phyloP scores from a whole-genome alignment of 345 rosid species.

The Adansonia digitata region DNA sequence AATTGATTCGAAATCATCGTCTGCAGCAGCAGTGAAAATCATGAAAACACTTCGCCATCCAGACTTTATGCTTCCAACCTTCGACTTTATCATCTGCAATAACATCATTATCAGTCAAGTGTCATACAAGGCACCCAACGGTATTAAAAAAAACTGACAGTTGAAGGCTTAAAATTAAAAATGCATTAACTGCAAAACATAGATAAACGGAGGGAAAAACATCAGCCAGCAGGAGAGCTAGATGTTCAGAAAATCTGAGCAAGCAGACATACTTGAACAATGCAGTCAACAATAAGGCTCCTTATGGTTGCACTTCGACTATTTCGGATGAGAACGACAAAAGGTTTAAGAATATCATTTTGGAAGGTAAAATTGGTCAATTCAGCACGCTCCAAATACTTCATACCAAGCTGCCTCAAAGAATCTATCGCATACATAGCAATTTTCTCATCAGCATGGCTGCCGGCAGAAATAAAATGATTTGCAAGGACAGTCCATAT shows the following conservation, averaged over 20 bases:
- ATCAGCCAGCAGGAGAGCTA: not conserved
- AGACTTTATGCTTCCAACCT: conserved; percentile 71
- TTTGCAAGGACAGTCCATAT: conserved; percentile 75
- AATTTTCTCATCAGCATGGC: conserved; percentile 72
- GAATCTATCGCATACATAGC: conserved; percentile 80
- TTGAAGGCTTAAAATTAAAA: not conserved
- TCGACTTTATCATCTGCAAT: conserved; percentile 70
- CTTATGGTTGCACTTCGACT: conserved; percentile 59
- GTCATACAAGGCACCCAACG: not conserved
- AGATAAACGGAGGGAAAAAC: not conserved
- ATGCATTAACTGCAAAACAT: not conserved
- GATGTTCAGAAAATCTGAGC: conserved; percentile 13
- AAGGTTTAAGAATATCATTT: conserved; percentile 78
- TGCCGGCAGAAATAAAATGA: conserved; percentile 78
- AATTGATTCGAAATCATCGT: conserved; percentile 73
- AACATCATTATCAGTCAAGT: conserved; percentile 6
- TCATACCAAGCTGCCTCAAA: conserved; percentile 70
- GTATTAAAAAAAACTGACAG: not conserved
- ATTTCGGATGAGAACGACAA: conserved; percentile 69
- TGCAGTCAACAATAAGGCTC: conserved; percentile 70
- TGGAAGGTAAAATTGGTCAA: conserved; percentile 72
- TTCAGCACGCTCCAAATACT: conserved; percentile 73
- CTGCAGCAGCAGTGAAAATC: conserved; percentile 89
- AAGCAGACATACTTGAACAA: conserved; percentile 52
- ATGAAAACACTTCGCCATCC: conserved; percentile 81